Conservation (phyloP, 2,329 filamentous ascomycete species). For the Pseudofabraea citricarpa region DNA sequence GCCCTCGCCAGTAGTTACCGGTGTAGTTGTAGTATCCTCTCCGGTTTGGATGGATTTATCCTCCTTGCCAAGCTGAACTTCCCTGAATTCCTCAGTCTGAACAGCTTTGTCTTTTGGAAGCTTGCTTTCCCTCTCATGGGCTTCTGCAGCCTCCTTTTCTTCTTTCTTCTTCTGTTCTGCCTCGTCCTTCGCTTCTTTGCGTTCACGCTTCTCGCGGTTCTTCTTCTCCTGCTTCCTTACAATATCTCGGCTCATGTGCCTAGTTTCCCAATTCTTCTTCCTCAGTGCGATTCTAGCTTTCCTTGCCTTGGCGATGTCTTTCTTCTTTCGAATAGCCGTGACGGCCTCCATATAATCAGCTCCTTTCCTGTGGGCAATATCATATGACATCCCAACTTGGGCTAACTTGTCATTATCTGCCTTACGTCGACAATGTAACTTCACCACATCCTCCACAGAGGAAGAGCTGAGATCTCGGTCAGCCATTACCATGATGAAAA, state of each 20-base stretch:
- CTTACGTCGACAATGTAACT: slow-evolving; percentile 41
- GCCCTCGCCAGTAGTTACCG: slow-evolving; percentile 8
- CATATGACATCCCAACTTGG: slow-evolving; percentile 53
- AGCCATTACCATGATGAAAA: slow-evolving; percentile 51
- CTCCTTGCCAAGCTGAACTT: slow-evolving; percentile 8
- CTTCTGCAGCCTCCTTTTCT: slow-evolving; percentile 34
- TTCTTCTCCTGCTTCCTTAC: slow-evolving; percentile 35
- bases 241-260: slow-evolving; percentile 34
- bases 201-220: slow-evolving; percentile 32
- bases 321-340: slow-evolving; percentile 32
- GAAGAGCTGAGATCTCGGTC: slow-evolving; percentile 37
- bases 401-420: slow-evolving; percentile 53
- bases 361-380: slow-evolving; percentile 56
- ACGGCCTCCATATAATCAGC: slow-evolving; percentile 46
- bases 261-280: slow-evolving; percentile 44
- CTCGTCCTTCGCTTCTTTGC: slow-evolving; percentile 34
- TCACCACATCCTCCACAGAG: slow-evolving; percentile 53
- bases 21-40: slow-evolving; percentile 9
- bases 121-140: slow-evolving; percentile 32
- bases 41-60: slow-evolving; percentile 21
- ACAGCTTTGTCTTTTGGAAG: slow-evolving; percentile 21
- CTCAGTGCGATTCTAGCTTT: slow-evolving; percentile 40
- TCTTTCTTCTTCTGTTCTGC: slow-evolving; percentile 33
- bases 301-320: slow-evolving; percentile 21
- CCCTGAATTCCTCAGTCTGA: slow-evolving; percentile 18